Base-by-base conservation (phyloP, 1,139 yeast species). In the Chernovozyma sophiae-reginae region DNA sequence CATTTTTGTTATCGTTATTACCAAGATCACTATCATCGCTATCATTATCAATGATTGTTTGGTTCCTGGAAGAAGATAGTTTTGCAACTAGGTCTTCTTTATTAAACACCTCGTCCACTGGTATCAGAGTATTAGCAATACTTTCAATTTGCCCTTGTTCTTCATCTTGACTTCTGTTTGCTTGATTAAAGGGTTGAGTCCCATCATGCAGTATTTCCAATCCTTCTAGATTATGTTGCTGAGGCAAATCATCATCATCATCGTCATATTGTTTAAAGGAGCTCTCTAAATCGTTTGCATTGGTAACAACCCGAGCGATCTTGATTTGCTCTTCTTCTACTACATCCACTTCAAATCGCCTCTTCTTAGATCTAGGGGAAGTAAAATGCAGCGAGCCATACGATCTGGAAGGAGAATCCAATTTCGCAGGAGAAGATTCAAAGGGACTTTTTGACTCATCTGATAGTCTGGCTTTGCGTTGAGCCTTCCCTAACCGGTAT, bases 21-120 rank as follows among this genome's bases (percentile, higher is more conserved):
- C 31, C 59, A 4, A 52, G 50, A 28, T 57, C 63, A 30, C 55
- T 52, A 31, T 55, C 62, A 14, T 32, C 39, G 33, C 56, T 51
- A 29, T 55, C 63, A 23, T 56, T 54, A 35, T 58, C 58, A 32
- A 58, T 51, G 2, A 52, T 47, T 6, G 47, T 31, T 20, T 20
- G 43, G 25, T 24, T 16, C 15, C 41, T 44, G 6, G 46, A 41
- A n/a, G 49, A 45, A 19, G 39, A 36, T n/a, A 56, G 36, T 18
- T 48, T 49, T 3, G 52, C 58, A 27, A 58, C 58, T 12, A 58
- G 41, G 38, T 58, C 62, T 36, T 58, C 60, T 26, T 50, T 53
- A 34, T 44, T 45, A 39, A 56, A 58, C 4, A 53, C 49, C 13
- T 51, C 59, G 33, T 56, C 58, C 20, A 56, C 43, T 22, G 43